Conservation (phyloP, 2,329 filamentous ascomycete genomes). For the Cladosporium sp. region DNA sequence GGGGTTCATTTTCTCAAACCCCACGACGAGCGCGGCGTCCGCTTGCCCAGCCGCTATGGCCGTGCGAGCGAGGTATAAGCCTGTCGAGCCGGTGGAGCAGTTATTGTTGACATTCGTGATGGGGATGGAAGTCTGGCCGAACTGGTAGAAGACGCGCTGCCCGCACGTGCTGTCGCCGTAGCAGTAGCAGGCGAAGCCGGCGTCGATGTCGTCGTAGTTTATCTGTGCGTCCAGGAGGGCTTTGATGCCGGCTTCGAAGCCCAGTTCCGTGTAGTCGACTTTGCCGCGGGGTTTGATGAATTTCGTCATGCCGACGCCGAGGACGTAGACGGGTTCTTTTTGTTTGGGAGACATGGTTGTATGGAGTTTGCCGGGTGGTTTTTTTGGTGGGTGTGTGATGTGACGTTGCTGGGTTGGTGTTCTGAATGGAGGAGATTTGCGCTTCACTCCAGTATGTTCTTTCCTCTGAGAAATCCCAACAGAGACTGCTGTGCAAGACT, state of each 20-base stretch:
- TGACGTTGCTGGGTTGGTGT: no score
- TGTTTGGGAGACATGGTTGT: constrained; percentile 11
- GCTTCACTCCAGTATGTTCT: no score
- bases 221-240: constrained; percentile 80
- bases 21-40: constrained; percentile 85
- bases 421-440: no score
- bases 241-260: constrained; percentile 88
- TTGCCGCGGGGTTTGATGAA: constrained; percentile 97
- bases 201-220: constrained; percentile 94
- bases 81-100: constrained; percentile 92
- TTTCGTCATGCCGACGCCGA: constrained; percentile 98
- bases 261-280: constrained; percentile 91
- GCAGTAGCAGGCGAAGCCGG: constrained; percentile 96
- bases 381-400: no score
- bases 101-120: constrained; percentile 99
- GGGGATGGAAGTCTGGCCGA: constrained; percentile 94
- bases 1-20: constrained; percentile 97
- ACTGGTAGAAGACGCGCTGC: constrained; percentile 97
- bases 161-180: constrained; percentile 94
- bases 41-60: constrained; percentile 76
- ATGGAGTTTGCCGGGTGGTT: neutral
- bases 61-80: constrained; percentile 76
- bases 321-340: constrained; percentile 60
- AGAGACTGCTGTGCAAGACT: no score
- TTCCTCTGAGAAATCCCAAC: no score